These are phyloP conservation scores for Neurospora pannonica DNA, from an alignment of 495 filamentous ascomycete species.

Conservation along the genomic window DNA sequence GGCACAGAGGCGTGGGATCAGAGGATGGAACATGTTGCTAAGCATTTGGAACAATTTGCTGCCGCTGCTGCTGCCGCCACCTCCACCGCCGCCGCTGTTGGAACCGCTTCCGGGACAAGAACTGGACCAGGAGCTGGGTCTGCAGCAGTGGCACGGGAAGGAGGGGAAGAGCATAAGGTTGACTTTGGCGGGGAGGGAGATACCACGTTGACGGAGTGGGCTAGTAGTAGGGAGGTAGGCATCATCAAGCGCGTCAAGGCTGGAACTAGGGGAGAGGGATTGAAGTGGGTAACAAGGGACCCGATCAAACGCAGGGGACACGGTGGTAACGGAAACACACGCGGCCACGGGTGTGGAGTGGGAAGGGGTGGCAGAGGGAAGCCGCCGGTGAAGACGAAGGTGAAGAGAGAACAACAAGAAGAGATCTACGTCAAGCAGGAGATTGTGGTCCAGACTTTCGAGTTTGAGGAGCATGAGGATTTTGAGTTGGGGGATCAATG, in stretches of 20 bases:
- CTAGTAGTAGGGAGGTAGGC: slow-evolving; percentile 24
- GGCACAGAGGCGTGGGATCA: slow-evolving; percentile 65
- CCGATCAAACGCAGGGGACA: not conserved
- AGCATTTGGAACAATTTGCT: slow-evolving; percentile 57
- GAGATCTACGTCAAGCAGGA: not conserved
- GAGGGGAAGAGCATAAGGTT: slow-evolving; percentile 21
- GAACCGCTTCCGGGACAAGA: not conserved
- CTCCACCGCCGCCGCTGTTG: too few species aligned
- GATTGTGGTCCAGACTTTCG: not conserved
- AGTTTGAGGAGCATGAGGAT: not conserved
- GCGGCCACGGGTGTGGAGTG: not conserved
- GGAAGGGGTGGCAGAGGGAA: not conserved
- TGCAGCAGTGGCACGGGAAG: too few species aligned
- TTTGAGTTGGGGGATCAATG: not conserved
- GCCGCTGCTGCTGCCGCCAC: not conserved
- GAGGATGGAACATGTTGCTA: slow-evolving; percentile 85
- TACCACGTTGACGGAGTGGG: slow-evolving; percentile 36
- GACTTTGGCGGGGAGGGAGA: slow-evolving; percentile 31
- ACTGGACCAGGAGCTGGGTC: not conserved
- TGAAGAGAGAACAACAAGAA: too few species aligned
- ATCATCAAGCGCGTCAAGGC: slow-evolving; percentile 21
- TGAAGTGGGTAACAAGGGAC: not conserved
- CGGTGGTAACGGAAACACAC: not conserved
- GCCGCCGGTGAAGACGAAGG: too few species aligned
- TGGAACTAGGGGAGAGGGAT: not conserved